Conservation (phyloP, 441 rosid species). For the Biscutella auriculata region DNA sequence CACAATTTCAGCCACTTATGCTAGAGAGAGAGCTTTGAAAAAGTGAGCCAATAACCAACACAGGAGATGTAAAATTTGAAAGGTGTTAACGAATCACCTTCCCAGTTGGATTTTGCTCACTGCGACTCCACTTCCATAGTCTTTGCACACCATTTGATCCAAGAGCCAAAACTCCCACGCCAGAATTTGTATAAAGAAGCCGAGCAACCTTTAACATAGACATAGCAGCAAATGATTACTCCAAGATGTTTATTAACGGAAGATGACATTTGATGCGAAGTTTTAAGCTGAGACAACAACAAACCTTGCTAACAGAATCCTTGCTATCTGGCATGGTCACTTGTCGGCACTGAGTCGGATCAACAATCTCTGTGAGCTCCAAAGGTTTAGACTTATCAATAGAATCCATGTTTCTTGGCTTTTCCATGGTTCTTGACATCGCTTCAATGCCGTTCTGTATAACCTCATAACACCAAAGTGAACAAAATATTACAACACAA, state of each 20-base stretch:
- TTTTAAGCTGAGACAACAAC: neutral
- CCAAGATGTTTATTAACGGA: neutral
- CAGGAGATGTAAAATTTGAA: neutral
- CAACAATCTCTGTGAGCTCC: slow-evolving; percentile 22
- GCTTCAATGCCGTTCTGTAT: slow-evolving; percentile 23
- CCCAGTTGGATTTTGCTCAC: slow-evolving; percentile 43
- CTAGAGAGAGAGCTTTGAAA: neutral
- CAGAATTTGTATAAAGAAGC: slow-evolving; percentile 59
- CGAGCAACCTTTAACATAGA: slow-evolving; percentile 23
- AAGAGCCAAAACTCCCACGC: slow-evolving; percentile 50
- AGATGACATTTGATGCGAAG: neutral
- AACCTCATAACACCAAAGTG: slow-evolving; percentile 5
- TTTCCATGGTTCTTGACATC: slow-evolving; percentile 22
- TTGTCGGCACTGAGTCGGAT: slow-evolving; percentile 24
- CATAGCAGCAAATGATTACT: neutral
- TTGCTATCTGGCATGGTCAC: slow-evolving; percentile 27
- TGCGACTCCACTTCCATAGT: slow-evolving; percentile 66
- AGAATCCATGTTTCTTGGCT: slow-evolving; percentile 20
- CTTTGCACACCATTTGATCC: slow-evolving; percentile 50
- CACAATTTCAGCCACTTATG: neutral
- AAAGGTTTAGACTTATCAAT: slow-evolving; percentile 15
- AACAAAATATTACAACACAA: neutral
- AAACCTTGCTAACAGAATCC: slow-evolving; percentile 24
- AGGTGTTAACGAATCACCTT: slow-evolving; percentile 9
- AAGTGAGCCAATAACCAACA: neutral